These are phyloP conservation scores for Pseudomonodictys pantanalensis DNA, from an alignment of 495 filamentous ascomycete genomes.

Conservation along the genomic window DNA sequence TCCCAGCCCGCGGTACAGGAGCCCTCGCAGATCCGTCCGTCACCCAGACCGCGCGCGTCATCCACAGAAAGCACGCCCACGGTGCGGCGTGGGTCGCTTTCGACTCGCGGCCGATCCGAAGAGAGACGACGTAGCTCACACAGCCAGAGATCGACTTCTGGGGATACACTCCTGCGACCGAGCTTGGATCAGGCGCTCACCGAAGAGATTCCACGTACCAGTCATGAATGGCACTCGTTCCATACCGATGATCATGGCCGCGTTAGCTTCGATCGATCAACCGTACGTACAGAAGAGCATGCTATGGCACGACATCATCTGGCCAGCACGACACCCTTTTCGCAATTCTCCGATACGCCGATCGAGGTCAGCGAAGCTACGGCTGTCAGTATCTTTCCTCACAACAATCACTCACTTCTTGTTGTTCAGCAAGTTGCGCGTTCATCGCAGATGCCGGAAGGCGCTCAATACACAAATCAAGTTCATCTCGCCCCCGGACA, in stretches of 20 bases:
- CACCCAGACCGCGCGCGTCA: not conserved
- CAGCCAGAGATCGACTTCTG: conserved; percentile 24
- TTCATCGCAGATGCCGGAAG: conserved; percentile 24
- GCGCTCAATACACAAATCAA: conserved; percentile 1
- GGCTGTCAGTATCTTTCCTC: conserved; percentile 77
- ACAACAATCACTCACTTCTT: conserved; percentile 80
- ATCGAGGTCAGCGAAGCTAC: conserved; percentile 72
- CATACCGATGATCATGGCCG: conserved; percentile 24
- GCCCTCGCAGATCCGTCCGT: not conserved
- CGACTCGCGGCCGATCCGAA: conserved; percentile 18
- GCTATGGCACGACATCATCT: conserved; percentile 53
- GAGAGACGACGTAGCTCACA: conserved; percentile 20
- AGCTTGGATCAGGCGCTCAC: conserved; percentile 12
- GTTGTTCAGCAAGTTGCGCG: conserved; percentile 62
- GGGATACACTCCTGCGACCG: conserved; percentile 14
- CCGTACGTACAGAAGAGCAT: conserved; percentile 46
- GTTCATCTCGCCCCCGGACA: not conserved
- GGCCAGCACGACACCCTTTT: conserved; percentile 57
- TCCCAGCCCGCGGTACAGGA: not conserved
- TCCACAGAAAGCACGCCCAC: conserved; percentile 9
- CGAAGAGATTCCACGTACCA: conserved; percentile 27
- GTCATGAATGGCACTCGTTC: conserved; percentile 17
- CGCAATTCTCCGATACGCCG: conserved; percentile 56
- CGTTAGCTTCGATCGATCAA: conserved; percentile 30
- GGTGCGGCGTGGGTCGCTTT: conserved; percentile 13